A percentile compares a stretch with the other conserved stretches of the same genome.
These are phyloP conservation scores for Phytophthora capsici DNA, from an alignment of 352 stramenopile species.

Conservation along the genomic window DNA sequence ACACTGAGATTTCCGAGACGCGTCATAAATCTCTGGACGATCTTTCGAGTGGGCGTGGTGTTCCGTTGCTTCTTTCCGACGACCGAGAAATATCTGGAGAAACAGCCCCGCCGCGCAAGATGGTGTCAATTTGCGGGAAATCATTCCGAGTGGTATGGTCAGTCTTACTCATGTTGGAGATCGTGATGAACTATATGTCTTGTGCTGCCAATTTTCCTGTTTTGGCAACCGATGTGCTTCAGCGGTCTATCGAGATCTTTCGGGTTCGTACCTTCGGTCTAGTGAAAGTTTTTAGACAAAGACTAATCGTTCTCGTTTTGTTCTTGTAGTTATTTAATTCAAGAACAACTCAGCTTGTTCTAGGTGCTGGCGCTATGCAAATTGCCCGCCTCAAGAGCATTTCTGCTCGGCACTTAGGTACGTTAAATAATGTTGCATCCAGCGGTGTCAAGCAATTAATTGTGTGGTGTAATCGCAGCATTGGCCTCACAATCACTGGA, in stretches of 20 bases:
- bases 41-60: slow-evolving; percentile 91
- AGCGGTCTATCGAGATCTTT: slow-evolving; percentile 93
- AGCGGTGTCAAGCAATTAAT: background rate
- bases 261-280: slow-evolving; percentile 47
- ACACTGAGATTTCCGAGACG: slow-evolving; percentile 91
- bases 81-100: slow-evolving; percentile 73
- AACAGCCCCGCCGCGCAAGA: slow-evolving; percentile 73
- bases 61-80: slow-evolving; percentile 73
- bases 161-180: slow-evolving; percentile 95
- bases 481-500: slow-evolving; percentile 96
- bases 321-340: slow-evolving; percentile 94
- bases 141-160: slow-evolving; percentile 96
- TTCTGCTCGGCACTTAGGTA: slow-evolving; percentile 94
- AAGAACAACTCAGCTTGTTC: slow-evolving; percentile 95
- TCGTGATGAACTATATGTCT: slow-evolving; percentile 95
- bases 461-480: slow-evolving; percentile 47
- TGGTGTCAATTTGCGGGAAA: slow-evolving; percentile 91
- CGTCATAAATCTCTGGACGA: slow-evolving; percentile 91
- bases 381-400: slow-evolving; percentile 96
- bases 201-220: slow-evolving; percentile 94
- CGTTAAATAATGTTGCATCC: background rate
- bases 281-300: slow-evolving; percentile 3
- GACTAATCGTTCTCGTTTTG: slow-evolving; percentile 22
- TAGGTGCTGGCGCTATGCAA: slow-evolving; percentile 97
- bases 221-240: slow-evolving; percentile 94